Evolutionary conservation across 148 eudicot species (phyloP), one percentile per base, ranked within the genome.

Genomic region (Vaccinium myrtillus): DNA sequence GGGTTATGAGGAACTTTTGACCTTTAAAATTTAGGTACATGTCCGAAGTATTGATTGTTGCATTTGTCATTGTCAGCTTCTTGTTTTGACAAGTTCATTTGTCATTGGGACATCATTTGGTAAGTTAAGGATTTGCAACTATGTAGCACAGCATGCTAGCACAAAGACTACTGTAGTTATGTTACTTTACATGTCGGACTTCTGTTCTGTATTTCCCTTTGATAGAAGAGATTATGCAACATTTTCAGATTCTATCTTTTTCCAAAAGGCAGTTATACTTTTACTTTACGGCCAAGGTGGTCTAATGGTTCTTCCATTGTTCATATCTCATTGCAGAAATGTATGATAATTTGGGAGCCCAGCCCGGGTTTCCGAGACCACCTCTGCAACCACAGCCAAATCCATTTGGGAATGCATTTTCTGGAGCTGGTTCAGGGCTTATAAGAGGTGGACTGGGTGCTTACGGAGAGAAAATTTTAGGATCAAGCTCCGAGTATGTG

Each of bases 401-500:
- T 85, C 99, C 98, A 49, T 94, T 94, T 84, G 99, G 93, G n/a
- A 89, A 88, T 90, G 87, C 98, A 54, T 97, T 95, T 78, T 76
- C 84, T 82, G 98, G 95, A 78, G 92, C 95, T 32, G 90, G 98
- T 58, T 91, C 95, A 25, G 98, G 98, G 77, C 87, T 97, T 81
- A 91, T 97, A 61, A 92, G 89, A 83, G 89, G 94, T 87, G 99
- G 98, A 83, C 88, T 97, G 84, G 94, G 98, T 84, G 99, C 98
- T 12, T 97, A 95, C 87, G 99, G 99, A 53, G 98, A 94, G 89
- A 97, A 86, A 84, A 91, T 97, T 58, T 79, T 97, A 1, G 99
- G 98, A 80, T 95, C 98, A 15, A 93, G 99, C 84, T 97, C 99
- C 2, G 98, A 95, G 81, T 97, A 95, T 86, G 98, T 97, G 78